Evolutionary conservation across 1,139 yeast genomes (phyloP).

Genomic region (Protomyces arabidopsidicola): DNA sequence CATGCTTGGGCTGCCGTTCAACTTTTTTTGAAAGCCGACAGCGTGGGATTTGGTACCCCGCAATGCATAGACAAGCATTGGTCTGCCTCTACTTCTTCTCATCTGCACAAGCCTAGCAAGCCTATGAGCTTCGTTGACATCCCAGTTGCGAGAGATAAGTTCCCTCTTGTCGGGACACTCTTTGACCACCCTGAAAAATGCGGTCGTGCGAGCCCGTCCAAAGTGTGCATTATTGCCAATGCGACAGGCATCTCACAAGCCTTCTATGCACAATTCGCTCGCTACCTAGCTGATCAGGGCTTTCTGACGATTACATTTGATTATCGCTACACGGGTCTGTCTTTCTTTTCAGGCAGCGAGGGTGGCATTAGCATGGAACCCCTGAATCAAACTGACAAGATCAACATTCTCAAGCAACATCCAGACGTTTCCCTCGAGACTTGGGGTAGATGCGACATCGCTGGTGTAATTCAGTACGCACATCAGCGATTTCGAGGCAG

Average conservation of each 20-base stretch:
- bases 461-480: not conserved
- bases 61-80: not conserved
- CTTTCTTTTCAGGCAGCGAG: not conserved
- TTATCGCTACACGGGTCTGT: not conserved
- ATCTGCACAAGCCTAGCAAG: not conserved
- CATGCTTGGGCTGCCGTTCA: not conserved
- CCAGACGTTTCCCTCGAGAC: not conserved
- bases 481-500: not conserved
- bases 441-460: not conserved
- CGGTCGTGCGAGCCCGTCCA: not conserved
- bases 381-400: not conserved
- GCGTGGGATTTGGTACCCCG: constrained; percentile 1
- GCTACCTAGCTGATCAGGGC: not conserved
- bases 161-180: not conserved
- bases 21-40: not conserved
- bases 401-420: not conserved
- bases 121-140: not conserved
- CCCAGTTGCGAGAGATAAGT: not conserved
- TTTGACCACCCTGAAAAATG: not conserved
- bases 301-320: not conserved
- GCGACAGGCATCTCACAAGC: not conserved
- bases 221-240: not conserved
- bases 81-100: not conserved
- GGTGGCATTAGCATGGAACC: not conserved
- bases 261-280: not conserved